Conservation (phyloP, 2,329 filamentous ascomycete species). For the Cladophialophora exuberans region DNA sequence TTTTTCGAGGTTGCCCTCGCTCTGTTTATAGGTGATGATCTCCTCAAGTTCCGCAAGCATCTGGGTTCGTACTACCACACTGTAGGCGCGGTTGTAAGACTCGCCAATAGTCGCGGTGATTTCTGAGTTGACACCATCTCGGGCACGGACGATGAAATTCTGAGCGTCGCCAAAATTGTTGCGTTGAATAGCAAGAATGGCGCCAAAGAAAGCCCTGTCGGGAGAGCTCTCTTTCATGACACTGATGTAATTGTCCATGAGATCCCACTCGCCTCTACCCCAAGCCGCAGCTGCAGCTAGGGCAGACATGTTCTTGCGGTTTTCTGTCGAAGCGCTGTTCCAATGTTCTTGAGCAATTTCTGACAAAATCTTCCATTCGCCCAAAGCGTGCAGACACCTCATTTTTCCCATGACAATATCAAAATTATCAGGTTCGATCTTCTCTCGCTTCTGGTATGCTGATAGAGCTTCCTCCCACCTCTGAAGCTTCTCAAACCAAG, state of each 20-base stretch:
- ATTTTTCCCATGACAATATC: constrained; percentile 99
- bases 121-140: constrained; percentile 93
- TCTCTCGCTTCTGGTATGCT: constrained; percentile 86
- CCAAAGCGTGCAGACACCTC: constrained; percentile 94
- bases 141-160: constrained; percentile 85
- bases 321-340: constrained; percentile 83
- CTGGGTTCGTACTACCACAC: constrained; percentile 96
- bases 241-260: constrained; percentile 95
- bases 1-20: constrained; percentile 75
- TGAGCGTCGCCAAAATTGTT: constrained; percentile 93
- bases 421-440: constrained; percentile 74
- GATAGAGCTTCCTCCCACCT: constrained; percentile 96
- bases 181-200: constrained; percentile 89
- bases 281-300: constrained; percentile 94
- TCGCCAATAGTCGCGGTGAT: constrained; percentile 95
- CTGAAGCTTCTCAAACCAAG: constrained; percentile 98
- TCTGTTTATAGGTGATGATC: constrained; percentile 96
- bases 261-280: constrained; percentile 95
- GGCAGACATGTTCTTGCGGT: constrained; percentile 87
- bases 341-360: constrained; percentile 89
- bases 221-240: constrained; percentile 94
- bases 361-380: constrained; percentile 94
- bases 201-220: constrained; percentile 95
- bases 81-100: constrained; percentile 95
- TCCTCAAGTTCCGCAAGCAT: constrained; percentile 99